phyloP scores from a whole-genome alignment of 2,329 filamentous ascomycete species.

The Colletotrichum camelliae region DNA sequence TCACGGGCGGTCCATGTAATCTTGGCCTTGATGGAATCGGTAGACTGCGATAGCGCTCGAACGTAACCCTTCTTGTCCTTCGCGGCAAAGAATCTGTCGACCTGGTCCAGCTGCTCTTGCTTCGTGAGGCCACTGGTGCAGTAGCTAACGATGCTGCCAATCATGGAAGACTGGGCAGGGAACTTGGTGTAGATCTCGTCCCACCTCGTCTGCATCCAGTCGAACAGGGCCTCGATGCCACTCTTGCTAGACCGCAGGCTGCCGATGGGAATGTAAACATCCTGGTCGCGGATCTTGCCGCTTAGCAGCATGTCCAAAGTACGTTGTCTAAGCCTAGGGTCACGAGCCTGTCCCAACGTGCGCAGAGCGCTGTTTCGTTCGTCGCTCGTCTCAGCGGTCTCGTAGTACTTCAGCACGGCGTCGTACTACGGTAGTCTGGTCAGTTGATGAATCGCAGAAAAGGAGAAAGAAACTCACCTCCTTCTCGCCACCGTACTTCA shows the following conservation, averaged over 20 bases:
- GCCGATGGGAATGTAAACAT: constrained; percentile 87
- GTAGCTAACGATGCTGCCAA: constrained; percentile 83
- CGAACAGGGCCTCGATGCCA: constrained; percentile 81
- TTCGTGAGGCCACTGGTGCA: constrained; percentile 82
- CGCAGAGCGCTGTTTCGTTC: constrained; percentile 93
- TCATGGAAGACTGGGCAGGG: constrained; percentile 85
- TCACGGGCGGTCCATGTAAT: constrained; percentile 81
- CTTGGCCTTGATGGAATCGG: constrained; percentile 86
- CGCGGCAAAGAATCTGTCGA: constrained; percentile 80
- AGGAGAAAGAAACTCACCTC: constrained; percentile 58
- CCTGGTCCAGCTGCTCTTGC: constrained; percentile 74
- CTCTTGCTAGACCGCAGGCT: constrained; percentile 78
- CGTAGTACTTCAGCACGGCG: constrained; percentile 70
- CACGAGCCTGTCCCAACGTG: constrained; percentile 77
- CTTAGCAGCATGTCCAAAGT: constrained; percentile 78
- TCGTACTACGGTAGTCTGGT: constrained; percentile 64
- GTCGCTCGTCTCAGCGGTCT: constrained; percentile 49
- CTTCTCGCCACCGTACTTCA: constrained; percentile 84
- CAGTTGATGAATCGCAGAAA: background rate
- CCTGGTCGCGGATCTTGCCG: constrained; percentile 89
- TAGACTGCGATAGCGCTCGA: constrained; percentile 86
- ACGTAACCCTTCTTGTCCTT: constrained; percentile 89
- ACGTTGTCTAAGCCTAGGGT: constrained; percentile 80
- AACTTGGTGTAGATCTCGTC: constrained; percentile 80
- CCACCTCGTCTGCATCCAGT: constrained; percentile 89